phyloP scores from a whole-genome alignment of 1,284 basidiomycete genomes.

The Laetiporus sulphureus region DNA sequence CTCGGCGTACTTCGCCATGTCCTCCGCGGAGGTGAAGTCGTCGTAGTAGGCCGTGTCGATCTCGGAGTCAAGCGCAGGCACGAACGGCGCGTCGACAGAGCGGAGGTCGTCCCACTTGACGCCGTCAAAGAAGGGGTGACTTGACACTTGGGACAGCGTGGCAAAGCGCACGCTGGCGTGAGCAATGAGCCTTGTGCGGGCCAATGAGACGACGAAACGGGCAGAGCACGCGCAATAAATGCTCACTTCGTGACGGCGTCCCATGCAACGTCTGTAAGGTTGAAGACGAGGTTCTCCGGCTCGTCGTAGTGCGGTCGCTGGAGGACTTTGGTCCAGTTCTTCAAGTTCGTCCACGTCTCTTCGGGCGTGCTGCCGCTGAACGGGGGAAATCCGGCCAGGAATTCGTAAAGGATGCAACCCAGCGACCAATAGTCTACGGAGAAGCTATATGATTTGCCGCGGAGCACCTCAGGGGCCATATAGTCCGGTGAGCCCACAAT shows the following conservation, averaged over 20 bases:
- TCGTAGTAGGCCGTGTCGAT: conserved; percentile 98
- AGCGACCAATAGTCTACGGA: conserved; percentile 99
- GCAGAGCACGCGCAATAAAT: not conserved
- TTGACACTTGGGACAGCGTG: conserved; percentile 66
- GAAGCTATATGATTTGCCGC: conserved; percentile 91
- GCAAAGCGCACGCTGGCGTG: conserved; percentile 79
- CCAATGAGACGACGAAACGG: not conserved
- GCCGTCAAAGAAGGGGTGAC: conserved; percentile 82
- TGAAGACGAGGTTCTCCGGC: conserved; percentile 96
- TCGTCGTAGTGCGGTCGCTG: conserved; percentile 92
- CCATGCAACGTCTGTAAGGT: conserved; percentile 92
- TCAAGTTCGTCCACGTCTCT: conserved; percentile 98
- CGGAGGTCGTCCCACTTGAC: conserved; percentile 79
- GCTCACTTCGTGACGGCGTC: conserved; percentile 84
- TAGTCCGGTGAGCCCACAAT: conserved; percentile 99
- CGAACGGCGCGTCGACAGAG: conserved; percentile 82
- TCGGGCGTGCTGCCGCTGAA: conserved; percentile 95
- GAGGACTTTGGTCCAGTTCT: conserved; percentile 94
- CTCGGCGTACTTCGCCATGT: conserved; percentile 98
- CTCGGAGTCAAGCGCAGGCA: conserved; percentile 93
- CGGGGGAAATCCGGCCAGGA: conserved; percentile 95
- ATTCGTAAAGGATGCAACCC: conserved; percentile 98
- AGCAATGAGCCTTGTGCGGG: conserved; percentile 43
- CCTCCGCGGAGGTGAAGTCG: conserved; percentile 87
- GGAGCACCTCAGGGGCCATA: conserved; percentile 90